These are phyloP conservation scores for Aspergillus japonicus DNA, from an alignment of 2,329 filamentous ascomycete genomes.

Conservation along the genomic window DNA sequence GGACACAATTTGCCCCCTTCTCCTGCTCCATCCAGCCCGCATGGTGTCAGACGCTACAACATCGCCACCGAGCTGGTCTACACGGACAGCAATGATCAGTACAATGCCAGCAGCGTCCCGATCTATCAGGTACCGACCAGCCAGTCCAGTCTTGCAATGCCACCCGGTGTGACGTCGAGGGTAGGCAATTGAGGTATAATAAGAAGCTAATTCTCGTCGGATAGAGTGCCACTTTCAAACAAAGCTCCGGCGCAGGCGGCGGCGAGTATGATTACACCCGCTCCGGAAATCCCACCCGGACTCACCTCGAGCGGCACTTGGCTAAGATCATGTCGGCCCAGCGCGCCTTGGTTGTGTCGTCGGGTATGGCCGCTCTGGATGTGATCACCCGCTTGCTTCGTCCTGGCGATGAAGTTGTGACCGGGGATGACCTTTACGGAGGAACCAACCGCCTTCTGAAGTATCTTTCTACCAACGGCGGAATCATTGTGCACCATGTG, in stretches of 20 bases:
- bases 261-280: slow-evolving; percentile 98
- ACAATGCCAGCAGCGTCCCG: slow-evolving; percentile 91
- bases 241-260: slow-evolving; percentile 73
- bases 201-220: slow-evolving; percentile 1
- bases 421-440: slow-evolving; percentile 94
- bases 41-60: slow-evolving; percentile 82
- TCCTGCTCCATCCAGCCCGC: slow-evolving; percentile 86
- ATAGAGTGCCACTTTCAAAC: slow-evolving; percentile 93
- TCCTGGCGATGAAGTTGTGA: slow-evolving; percentile 94
- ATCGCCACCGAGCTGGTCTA: slow-evolving; percentile 95
- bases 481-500: slow-evolving; percentile 92
- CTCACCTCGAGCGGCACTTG: slow-evolving; percentile 91
- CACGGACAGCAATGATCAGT: slow-evolving; percentile 94
- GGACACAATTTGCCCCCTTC: slow-evolving; percentile 86
- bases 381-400: slow-evolving; percentile 89
- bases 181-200: no score
- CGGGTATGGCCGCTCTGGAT: slow-evolving; percentile 95
- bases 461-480: slow-evolving; percentile 83
- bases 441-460: slow-evolving; percentile 92
- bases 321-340: slow-evolving; percentile 98
- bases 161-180: neutral
- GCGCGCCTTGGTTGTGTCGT: slow-evolving; percentile 87
- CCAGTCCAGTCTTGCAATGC: neutral
- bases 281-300: slow-evolving; percentile 93
- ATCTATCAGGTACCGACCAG: slow-evolving; percentile 74